Evolutionary conservation across 352 stramenopile species (phyloP).

Genomic region (Albugo candida): DNA sequence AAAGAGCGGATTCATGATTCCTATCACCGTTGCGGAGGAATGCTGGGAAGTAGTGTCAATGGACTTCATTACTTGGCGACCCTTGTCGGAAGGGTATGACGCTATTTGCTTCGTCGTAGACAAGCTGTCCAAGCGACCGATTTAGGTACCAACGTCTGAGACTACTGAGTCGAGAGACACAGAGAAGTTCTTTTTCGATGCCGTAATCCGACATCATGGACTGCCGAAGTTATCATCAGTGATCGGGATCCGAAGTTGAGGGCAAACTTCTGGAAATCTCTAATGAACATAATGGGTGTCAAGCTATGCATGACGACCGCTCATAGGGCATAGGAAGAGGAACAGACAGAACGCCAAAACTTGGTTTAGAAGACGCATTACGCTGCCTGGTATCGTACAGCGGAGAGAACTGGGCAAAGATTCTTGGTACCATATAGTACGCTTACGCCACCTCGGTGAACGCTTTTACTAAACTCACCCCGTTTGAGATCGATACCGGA

Average conservation of each 20-base stretch:
- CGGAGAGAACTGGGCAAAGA: slow-evolving; percentile 6
- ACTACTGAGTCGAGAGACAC: not conserved
- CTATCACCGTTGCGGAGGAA: no score
- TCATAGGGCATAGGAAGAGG: slow-evolving; percentile 7
- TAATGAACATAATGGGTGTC: slow-evolving; percentile 9
- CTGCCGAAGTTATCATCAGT: slow-evolving; percentile 7
- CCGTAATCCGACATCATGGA: slow-evolving; percentile 6
- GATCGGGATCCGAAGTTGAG: slow-evolving; percentile 12
- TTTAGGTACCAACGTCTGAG: no score
- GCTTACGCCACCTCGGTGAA: slow-evolving; percentile 9
- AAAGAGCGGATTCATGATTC: no score
- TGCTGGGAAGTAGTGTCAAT: no score
- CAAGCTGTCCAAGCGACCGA: no score
- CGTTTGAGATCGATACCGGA: no score
- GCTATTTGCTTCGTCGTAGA: not conserved
- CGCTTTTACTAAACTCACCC: slow-evolving; percentile 5
- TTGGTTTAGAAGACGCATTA: slow-evolving; percentile 7
- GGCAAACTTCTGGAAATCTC: slow-evolving; percentile 5
- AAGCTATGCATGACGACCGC: slow-evolving; percentile 5
- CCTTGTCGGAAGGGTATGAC: slow-evolving; percentile 8
- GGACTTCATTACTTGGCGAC: slow-evolving; percentile 8
- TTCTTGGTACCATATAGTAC: slow-evolving; percentile 11
- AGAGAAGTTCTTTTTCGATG: slow-evolving; percentile 6
- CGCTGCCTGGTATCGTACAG: slow-evolving; percentile 8
- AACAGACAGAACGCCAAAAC: slow-evolving; percentile 9